Evolutionary conservation across 2,329 filamentous ascomycete genomes (phyloP), one percentile per base, ranked within the genome.

Genomic region (Alternaria gansuensis): DNA sequence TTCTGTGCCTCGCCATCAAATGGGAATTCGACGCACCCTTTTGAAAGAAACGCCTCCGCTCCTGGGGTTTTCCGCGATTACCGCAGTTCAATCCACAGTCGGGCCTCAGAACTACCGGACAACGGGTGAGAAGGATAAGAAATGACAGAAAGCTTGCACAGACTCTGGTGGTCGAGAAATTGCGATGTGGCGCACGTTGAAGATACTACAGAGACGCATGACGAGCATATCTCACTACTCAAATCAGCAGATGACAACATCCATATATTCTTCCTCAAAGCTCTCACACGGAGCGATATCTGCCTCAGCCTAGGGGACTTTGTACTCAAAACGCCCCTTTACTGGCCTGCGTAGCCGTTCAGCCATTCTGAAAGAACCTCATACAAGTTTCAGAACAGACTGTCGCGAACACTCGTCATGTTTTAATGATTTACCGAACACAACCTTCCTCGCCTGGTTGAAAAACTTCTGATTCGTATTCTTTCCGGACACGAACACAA

Each of bases 361-460:
- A 51, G 11, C 56, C 61, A 41, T 49, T 45, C 17, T 43, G 37
- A 13, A 60, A 59, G 34, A 64, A 58, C 10, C 13, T 24, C 9
- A 44, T 37, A 49, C 61, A 57, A 71, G 69, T 48, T 67, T 34
- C 46, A 73, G 68, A 50, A 72, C 0, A 74, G 40, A 3, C 65
- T 64, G 26, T 68, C 68, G 59, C 71, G 68, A 5, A 52, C 60
- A 8, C 70, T 65, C 5, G 59, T 58, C 21, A 59, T 17, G 6
- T 9, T 2, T 9, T 46, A 33, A 11, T 23, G 28, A 33, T 46
- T 29, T 11, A 21, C 41, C 41, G 21, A 31, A 45, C 0, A 10
- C 26, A 17, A 3, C 5, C 26, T 45, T 45, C 26, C 28, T 45
- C 17, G 31, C 41, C 24, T 28, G 28, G 29, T 45, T 5, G 11